Percentiles rank a stretch among this genome's conserved stretches.
Evolutionary conservation across 148 eudicot species (phyloP).

Genomic region (Diospyros lotus): DNA sequence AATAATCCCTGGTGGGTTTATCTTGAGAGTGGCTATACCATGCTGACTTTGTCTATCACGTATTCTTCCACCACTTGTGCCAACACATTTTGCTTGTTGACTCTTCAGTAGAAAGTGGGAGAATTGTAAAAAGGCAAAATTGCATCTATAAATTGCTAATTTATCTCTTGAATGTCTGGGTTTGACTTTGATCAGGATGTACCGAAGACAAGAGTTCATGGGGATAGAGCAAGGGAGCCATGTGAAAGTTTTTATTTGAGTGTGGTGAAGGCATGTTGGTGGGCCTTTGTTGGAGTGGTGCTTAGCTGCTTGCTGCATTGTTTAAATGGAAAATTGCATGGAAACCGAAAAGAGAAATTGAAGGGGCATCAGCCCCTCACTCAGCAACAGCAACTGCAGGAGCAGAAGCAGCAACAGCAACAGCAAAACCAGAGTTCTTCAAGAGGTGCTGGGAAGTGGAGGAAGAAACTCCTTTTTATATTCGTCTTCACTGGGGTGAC

Average conservation of each 20-base stretch:
- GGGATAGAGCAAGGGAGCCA: constrained; percentile 13
- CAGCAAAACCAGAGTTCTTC: constrained; percentile 32
- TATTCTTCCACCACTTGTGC: neutral
- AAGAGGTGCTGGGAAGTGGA: constrained; percentile 42
- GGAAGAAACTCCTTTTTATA: constrained; percentile 39
- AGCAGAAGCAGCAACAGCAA: constrained; percentile 44
- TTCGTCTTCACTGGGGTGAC: constrained; percentile 34
- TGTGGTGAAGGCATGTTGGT: constrained; percentile 31
- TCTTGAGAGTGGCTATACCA: neutral
- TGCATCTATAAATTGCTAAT: neutral
- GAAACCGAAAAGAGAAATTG: constrained; percentile 22
- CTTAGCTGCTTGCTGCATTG: constrained; percentile 27
- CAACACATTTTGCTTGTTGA: neutral
- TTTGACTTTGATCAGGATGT: constrained; percentile 13
- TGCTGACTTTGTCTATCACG: neutral
- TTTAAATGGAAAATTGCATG: constrained; percentile 21
- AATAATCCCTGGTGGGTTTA: neutral
- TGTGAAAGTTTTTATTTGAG: constrained; percentile 25
- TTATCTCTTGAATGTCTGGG: constrained; percentile 4
- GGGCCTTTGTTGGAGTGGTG: constrained; percentile 38
- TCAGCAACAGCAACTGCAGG: constrained; percentile 29
- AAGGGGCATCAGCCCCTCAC: constrained; percentile 14
- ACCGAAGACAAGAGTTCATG: constrained; percentile 10
- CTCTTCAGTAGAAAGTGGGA: neutral
- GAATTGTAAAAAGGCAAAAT: neutral